phyloP scores from a whole-genome alignment of 2,329 filamentous ascomycete genomes.

The Macroventuria anomochaeta region DNA sequence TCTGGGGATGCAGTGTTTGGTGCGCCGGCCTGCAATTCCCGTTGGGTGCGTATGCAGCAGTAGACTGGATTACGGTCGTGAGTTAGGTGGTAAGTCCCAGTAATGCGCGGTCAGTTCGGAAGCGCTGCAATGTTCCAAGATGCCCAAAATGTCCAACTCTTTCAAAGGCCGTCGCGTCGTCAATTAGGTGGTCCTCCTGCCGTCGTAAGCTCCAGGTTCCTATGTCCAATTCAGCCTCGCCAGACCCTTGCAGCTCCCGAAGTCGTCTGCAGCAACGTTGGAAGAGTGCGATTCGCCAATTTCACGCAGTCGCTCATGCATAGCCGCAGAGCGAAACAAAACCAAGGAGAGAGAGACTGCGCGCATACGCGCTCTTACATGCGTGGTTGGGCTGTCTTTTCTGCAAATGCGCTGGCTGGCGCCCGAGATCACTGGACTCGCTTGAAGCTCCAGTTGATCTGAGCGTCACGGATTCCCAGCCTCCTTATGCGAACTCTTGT shows the following conservation, averaged over 20 bases:
- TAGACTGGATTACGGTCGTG: not conserved
- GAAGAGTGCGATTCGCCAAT: constrained; percentile 11
- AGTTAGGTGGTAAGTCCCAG: not conserved
- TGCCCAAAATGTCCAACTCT: not conserved
- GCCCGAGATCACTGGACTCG: constrained; percentile 33
- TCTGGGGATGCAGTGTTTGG: constrained; percentile 3
- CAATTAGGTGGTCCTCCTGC: constrained; percentile 1
- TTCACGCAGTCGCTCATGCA: constrained; percentile 16
- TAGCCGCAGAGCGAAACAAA: constrained; percentile 14
- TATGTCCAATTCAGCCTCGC: not conserved
- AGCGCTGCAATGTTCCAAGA: not conserved
- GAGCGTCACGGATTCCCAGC: constrained; percentile 17
- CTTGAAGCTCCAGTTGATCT: too few species aligned
- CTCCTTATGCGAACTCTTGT: constrained; percentile 18
- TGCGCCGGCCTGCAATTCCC: not conserved
- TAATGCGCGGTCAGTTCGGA: not conserved
- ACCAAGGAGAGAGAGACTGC: constrained; percentile 15
- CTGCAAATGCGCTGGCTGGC: constrained; percentile 25
- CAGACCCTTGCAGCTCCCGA: constrained; percentile 3
- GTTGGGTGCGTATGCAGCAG: not conserved
- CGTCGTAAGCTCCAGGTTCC: constrained; percentile 8
- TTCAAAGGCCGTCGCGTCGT: constrained; percentile 6
- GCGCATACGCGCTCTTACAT: constrained; percentile 31
- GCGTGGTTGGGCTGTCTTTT: constrained; percentile 37
- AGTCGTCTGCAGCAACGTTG: constrained; percentile 12